A percentile compares a stretch with the other conserved stretches of the same genome.
phyloP scores from a whole-genome alignment of 345 rosid species.

The Draba incana region DNA sequence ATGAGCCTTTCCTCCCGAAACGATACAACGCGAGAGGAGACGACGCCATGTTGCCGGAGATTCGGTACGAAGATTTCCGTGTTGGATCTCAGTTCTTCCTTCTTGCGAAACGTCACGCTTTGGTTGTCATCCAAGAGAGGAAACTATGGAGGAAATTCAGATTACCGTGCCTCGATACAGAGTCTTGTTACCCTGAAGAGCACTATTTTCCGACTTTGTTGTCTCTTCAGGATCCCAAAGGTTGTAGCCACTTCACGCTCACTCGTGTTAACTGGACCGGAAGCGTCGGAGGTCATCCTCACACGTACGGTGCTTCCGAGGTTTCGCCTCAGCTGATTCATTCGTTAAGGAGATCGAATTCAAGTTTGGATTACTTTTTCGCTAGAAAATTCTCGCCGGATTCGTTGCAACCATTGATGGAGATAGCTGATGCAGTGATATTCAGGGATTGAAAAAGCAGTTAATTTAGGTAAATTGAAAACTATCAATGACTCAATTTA shows the following conservation, averaged over 20 bases:
- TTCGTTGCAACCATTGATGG: conserved; percentile 67
- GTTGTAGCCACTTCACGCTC: conserved; percentile 65
- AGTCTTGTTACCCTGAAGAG: conserved; percentile 83
- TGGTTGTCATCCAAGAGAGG: conserved; percentile 59
- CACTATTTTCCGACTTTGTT: conserved; percentile 88
- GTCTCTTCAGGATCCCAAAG: conserved; percentile 66
- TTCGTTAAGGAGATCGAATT: conserved; percentile 56
- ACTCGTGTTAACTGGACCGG: conserved; percentile 91
- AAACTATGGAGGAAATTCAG: conserved; percentile 79
- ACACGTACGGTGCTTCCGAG: conserved; percentile 51
- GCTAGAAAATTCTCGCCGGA: conserved; percentile 83
- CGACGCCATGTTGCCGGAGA: conserved; percentile 66
- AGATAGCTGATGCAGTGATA: conserved; percentile 62
- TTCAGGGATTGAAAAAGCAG: conserved; percentile 52
- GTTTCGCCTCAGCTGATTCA: conserved; percentile 54
- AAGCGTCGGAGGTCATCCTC: conserved; percentile 74
- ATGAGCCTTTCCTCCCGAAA: conserved; percentile 59
- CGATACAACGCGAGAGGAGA: conserved; percentile 73
- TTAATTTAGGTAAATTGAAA: conserved; percentile 31
- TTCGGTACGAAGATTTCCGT: conserved; percentile 59
- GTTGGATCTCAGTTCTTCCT: conserved; percentile 93
- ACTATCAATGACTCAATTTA: not conserved
- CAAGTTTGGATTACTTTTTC: conserved; percentile 57
- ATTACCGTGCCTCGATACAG: conserved; percentile 57
- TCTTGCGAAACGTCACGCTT: conserved; percentile 70